Evolutionary conservation across 225 moss, liverwort and hornwort genomes (phyloP).

Genomic region (Sphagnum tenellum): DNA sequence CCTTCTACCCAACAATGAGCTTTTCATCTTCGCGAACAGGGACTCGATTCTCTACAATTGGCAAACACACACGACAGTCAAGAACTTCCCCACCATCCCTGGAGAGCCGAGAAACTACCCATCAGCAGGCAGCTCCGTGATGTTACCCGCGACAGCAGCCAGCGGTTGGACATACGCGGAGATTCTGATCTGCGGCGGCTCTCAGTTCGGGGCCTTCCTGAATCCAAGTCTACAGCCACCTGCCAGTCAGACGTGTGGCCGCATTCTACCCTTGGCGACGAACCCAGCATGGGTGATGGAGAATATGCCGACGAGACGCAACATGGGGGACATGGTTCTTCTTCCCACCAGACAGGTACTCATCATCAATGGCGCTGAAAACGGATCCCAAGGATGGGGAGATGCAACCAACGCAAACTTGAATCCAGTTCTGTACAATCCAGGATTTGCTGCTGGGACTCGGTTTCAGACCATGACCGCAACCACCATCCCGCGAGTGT

Average conservation of each 20-base stretch:
- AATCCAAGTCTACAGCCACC: slow-evolving; percentile 8
- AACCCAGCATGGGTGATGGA: slow-evolving; percentile 29
- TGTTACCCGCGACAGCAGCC: slow-evolving; percentile 23
- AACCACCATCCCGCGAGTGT: slow-evolving; percentile 18
- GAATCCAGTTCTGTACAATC: slow-evolving; percentile 27
- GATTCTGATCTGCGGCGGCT: slow-evolving; percentile 42
- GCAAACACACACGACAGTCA: slow-evolving; percentile 8
- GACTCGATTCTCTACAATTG: slow-evolving; percentile 35
- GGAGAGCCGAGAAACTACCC: slow-evolving; percentile 56
- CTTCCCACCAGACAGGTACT: slow-evolving; percentile 30
- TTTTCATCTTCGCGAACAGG: slow-evolving; percentile 54
- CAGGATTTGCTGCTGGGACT: slow-evolving; percentile 4
- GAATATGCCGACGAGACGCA: slow-evolving; percentile 31
- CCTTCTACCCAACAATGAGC: slow-evolving; percentile 31
- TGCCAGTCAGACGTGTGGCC: slow-evolving; percentile 31
- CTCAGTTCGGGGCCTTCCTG: slow-evolving; percentile 10
- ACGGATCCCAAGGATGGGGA: slow-evolving; percentile 52
- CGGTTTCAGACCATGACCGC: slow-evolving; percentile 27
- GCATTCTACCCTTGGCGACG: slow-evolving; percentile 10
- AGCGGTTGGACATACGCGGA: slow-evolving; percentile 8
- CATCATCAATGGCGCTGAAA: slow-evolving; percentile 42
- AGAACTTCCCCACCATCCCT: slow-evolving; percentile 19
- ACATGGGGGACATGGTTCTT: slow-evolving; percentile 55
- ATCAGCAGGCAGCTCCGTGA: slow-evolving; percentile 44
- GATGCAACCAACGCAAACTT: slow-evolving; percentile 24